Conservation (phyloP, 176 grass and related monocot species). For the Eleusine indica region DNA sequence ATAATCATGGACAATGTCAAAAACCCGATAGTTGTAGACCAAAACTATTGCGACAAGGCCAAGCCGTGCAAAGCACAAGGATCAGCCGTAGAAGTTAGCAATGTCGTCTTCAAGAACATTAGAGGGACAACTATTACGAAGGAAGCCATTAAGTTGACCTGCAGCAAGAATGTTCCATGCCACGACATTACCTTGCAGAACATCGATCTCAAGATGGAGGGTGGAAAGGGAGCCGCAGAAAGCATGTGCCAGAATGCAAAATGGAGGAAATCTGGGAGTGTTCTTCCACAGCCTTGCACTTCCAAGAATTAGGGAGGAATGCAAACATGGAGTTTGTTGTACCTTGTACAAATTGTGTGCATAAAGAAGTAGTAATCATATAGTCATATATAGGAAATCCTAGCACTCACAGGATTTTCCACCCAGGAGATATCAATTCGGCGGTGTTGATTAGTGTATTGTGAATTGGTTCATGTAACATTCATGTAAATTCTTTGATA, state of each 20-base stretch:
- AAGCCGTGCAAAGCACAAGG: constrained; percentile 25
- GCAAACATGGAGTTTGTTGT: not conserved
- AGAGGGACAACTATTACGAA: constrained; percentile 60
- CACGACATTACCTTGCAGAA: constrained; percentile 43
- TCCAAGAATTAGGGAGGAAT: not conserved
- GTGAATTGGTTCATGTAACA: not conserved
- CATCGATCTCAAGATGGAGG: constrained; percentile 43
- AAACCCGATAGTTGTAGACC: constrained; percentile 63
- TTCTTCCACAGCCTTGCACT: constrained; percentile 56
- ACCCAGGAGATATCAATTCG: not conserved
- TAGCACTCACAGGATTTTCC: not conserved
- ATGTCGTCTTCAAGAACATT: constrained; percentile 65
- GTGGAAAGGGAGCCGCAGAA: not conserved
- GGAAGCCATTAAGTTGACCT: constrained; percentile 60
- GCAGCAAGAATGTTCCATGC: constrained; percentile 50
- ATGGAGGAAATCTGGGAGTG: constrained; percentile 50
- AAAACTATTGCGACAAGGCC: constrained; percentile 52
- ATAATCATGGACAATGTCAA: constrained; percentile 48
- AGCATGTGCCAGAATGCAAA: constrained; percentile 47
- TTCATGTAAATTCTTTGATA: not conserved
- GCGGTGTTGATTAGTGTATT: not conserved
- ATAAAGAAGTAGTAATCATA: not conserved
- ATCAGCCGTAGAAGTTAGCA: constrained; percentile 54
- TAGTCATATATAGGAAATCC: not conserved
- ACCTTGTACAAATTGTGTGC: not conserved